Evolutionary conservation across 768 basidiomycete species (phyloP).

Genomic region (Pilatotrama ljubarskyi): DNA sequence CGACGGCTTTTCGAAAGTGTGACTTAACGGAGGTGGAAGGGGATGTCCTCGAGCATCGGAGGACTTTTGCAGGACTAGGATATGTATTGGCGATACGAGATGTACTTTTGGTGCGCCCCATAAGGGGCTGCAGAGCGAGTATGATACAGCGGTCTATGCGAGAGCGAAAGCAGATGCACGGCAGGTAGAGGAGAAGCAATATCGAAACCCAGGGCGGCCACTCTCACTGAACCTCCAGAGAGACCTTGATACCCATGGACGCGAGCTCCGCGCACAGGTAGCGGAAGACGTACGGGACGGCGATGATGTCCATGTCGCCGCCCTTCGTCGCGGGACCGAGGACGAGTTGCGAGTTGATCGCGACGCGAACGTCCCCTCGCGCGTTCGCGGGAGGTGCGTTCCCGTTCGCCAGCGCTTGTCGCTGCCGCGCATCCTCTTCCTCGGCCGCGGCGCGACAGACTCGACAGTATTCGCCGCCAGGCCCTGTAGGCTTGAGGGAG

Average conservation of each 20-base stretch:
- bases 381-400: conserved; percentile 41
- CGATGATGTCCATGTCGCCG: conserved; percentile 90
- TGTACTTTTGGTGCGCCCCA: conserved; percentile 15
- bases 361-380: conserved; percentile 58
- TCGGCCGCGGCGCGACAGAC: conserved; percentile 80
- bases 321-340: conserved; percentile 61
- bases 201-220: neutral
- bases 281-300: conserved; percentile 92
- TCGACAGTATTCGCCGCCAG: conserved; percentile 92
- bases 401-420: conserved; percentile 59
- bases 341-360: conserved; percentile 67
- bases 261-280: conserved; percentile 95
- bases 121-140: conserved; percentile 1
- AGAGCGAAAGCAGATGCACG: conserved; percentile 6
- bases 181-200: neutral
- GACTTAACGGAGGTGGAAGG: no score
- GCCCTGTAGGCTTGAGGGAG: conserved; percentile 60
- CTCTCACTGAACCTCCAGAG: conserved; percentile 66
- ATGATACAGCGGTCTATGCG: conserved; percentile 13
- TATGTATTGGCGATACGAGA: conserved; percentile 1
- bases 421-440: conserved; percentile 59
- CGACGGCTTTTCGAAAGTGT: no score
- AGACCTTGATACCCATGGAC: conserved; percentile 96
- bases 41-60: neutral
- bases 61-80: conserved; percentile 4